Percentiles rank a stretch among this genome's conserved stretches.
These are phyloP conservation scores for Asparagopsis taxiformis DNA, from an alignment of 31 red algal genomes.

Conservation along the genomic window DNA sequence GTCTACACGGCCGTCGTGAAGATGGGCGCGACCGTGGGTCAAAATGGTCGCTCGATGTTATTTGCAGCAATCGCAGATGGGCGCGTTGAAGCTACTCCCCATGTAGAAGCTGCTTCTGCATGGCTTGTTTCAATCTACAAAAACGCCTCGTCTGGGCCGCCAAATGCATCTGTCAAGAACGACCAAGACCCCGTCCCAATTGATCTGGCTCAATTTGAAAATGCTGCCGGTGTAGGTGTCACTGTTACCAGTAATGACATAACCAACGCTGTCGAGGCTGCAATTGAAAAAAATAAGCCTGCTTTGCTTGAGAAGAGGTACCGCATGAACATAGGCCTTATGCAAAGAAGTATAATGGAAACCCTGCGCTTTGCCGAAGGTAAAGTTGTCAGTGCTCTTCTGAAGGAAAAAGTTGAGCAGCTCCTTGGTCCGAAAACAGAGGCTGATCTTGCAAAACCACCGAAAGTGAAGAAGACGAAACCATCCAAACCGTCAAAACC, in stretches of 20 bases:
- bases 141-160: constrained; percentile 9
- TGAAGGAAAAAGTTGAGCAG: constrained; percentile 25
- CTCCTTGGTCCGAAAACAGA: constrained; percentile 76
- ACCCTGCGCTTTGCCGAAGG: constrained; percentile 75
- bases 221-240: constrained; percentile 71
- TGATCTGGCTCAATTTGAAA: constrained; percentile 42
- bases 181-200: constrained; percentile 31
- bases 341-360: constrained; percentile 58
- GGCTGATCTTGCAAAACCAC: constrained; percentile 61
- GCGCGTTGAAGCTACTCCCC: constrained; percentile 39
- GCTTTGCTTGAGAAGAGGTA: constrained; percentile 59
- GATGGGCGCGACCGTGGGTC: constrained; percentile 27
- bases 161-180: constrained; percentile 25
- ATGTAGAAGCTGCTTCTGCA: constrained; percentile 67
- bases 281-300: constrained; percentile 26
- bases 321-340: constrained; percentile 47
- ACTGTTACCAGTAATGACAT: constrained; percentile 27
- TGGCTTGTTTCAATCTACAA: constrained; percentile 42
- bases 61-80: constrained; percentile 46
- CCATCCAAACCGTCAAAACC: background rate
- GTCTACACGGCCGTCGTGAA: constrained; percentile 70
- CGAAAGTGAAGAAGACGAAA: constrained; percentile 58
- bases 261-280: constrained; percentile 33
- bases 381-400: constrained; percentile 53
- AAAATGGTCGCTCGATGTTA: constrained; percentile 43